phyloP scores from a whole-genome alignment of 2,329 filamentous ascomycete species.

The Colletotrichum sp. region DNA sequence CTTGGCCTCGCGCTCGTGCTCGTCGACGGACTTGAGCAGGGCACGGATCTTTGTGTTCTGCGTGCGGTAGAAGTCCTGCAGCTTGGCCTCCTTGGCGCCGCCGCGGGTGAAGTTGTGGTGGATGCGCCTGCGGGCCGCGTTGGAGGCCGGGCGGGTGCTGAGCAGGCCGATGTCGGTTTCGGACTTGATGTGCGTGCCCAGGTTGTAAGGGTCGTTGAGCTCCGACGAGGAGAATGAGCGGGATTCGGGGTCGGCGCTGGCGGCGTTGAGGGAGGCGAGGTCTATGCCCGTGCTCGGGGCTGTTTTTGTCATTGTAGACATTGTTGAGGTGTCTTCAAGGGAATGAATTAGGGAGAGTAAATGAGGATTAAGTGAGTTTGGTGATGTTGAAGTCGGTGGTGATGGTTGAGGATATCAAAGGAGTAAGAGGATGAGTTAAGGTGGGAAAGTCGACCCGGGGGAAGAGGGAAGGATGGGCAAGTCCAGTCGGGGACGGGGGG shows the following conservation, averaged over 20 bases:
- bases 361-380: background rate
- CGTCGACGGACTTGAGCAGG: conserved; percentile 89
- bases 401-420: background rate
- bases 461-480: background rate
- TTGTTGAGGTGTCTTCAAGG: background rate
- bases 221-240: conserved; percentile 14
- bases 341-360: background rate
- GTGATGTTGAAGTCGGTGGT: background rate
- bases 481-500: background rate
- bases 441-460: conserved; percentile 12
- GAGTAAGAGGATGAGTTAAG: background rate
- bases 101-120: conserved; percentile 24
- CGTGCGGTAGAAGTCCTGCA: conserved; percentile 84
- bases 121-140: conserved; percentile 77
- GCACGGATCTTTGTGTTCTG: conserved; percentile 96
- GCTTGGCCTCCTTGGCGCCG: conserved; percentile 50
- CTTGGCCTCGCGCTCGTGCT: conserved; percentile 82
- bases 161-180: conserved; percentile 69
- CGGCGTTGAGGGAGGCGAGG: background rate
- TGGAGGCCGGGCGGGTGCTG: conserved; percentile 72
- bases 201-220: conserved; percentile 77
- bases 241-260: conserved; percentile 10
- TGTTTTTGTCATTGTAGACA: background rate
- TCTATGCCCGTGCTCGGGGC: background rate
- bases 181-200: conserved; percentile 80